These are phyloP conservation scores for Trichophaea hybrida DNA, from an alignment of 2,329 filamentous ascomycete species.

Conservation along the genomic window DNA sequence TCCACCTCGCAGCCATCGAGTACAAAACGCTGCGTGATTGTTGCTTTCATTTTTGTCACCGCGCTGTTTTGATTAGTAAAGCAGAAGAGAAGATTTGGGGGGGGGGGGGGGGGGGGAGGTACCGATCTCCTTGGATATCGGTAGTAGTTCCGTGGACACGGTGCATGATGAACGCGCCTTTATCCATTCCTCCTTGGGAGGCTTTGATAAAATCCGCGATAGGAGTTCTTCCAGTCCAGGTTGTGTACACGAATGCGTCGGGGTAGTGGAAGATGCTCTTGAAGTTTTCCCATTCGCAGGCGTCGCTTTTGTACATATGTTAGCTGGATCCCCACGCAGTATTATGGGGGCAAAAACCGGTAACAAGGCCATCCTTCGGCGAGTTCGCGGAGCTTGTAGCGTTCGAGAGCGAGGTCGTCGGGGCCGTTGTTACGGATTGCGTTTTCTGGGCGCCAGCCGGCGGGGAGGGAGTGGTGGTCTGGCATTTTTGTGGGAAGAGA, in stretches of 20 bases:
- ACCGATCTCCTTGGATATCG: slow-evolving; percentile 32
- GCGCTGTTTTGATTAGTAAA: slow-evolving; percentile 27
- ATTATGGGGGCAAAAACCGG: slow-evolving; percentile 29
- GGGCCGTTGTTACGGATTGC: slow-evolving; percentile 38
- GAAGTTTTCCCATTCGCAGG: slow-evolving; percentile 41
- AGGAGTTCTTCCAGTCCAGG: slow-evolving; percentile 37
- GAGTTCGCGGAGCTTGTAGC: slow-evolving; percentile 37
- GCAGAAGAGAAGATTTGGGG: neutral
- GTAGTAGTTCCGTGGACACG: slow-evolving; percentile 34
- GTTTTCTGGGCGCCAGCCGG: slow-evolving; percentile 30
- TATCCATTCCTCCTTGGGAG: slow-evolving; percentile 33
- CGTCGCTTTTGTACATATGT: slow-evolving; percentile 30
- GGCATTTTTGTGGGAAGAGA: slow-evolving; percentile 25
- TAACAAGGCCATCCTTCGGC: slow-evolving; percentile 40
- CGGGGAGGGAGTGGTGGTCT: slow-evolving; percentile 31
- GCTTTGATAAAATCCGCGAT: slow-evolving; percentile 33
- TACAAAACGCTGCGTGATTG: slow-evolving; percentile 37
- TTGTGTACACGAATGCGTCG: slow-evolving; percentile 38
- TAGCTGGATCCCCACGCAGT: neutral
- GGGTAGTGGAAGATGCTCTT: slow-evolving; percentile 37
- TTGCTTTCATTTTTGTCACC: slow-evolving; percentile 40
- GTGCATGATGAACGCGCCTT: slow-evolving; percentile 36
- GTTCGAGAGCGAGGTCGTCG: slow-evolving; percentile 34
- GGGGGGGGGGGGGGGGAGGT: no score
- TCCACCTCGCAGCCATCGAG: slow-evolving; percentile 35